Base-by-base conservation (phyloP, 345 rosid genomes). In the Noccaea bulbosa region DNA sequence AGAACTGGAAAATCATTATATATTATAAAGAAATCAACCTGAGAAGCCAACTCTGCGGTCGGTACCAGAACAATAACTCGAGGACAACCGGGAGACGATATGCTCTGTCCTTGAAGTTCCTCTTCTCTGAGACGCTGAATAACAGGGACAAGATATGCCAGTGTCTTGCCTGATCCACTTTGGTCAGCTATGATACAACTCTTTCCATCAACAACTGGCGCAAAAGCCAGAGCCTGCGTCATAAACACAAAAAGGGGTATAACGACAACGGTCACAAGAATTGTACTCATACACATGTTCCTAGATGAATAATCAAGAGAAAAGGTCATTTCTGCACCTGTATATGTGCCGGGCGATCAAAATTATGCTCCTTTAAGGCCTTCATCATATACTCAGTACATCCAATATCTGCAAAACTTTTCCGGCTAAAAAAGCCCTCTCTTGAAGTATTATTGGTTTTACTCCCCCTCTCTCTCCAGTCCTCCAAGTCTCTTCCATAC, bases 91-190 rank as follows among this genome's bases (percentile, higher is more conserved):
- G 88, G 67, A 46, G 83, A 78, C 11, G 89, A 79, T 69, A 83
- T 80, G 75, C 87, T 78, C 60, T 63, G 76, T 76, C 91, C 93
- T 65, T 87, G 81, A 46, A 88, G 85, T 72, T 94, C 99, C 72
- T 91, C 96, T 77, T 88, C 85, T 79, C 96, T 87, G 67, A 89
- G 88, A 73, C 85, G 84, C 79, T 89, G 99, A 75, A 91, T 83
- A 33, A 85, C 63, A 53, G 97, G 99, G 11, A 84, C 63, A 43
- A 94, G 91, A 85, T 91, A 94, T 64, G 99, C 90, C 74, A 94
- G 65, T 30, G 99, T 94, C 86, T 94, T 91, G 48, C 99, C 97
- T 17, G 99, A 94, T 62, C 99, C 99, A 83, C 97, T 94, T 82
- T 94, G 99, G 75, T 93, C 98, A 55, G 98, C 96, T 79, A 93